phyloP scores from a whole-genome alignment of 768 basidiomycete genomes.

The Hygrocybe punicea region DNA sequence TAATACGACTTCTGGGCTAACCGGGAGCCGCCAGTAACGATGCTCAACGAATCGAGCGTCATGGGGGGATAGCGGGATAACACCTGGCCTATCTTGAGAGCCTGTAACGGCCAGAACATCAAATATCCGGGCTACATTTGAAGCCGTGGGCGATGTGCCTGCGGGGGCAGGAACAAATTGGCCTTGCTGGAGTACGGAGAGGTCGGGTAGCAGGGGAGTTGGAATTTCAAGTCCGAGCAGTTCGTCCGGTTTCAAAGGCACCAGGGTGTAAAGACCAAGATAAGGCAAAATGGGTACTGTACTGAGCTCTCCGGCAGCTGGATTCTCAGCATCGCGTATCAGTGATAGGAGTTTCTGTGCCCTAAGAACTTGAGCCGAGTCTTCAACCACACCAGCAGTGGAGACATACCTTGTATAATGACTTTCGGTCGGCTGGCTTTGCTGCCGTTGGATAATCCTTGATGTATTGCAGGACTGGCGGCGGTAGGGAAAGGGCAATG shows the following conservation, averaged over 20 bases:
- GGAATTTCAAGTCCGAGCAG: background rate
- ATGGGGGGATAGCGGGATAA: background rate
- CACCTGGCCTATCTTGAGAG: background rate
- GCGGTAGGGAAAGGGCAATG: background rate
- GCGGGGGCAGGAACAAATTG: background rate
- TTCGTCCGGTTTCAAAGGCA: background rate
- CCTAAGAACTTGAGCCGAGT: background rate
- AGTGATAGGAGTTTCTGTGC: no score
- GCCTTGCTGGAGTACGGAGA: background rate
- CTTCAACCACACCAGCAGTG: background rate
- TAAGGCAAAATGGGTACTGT: background rate
- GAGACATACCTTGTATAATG: background rate
- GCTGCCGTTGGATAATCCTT: background rate
- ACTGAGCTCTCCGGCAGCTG: background rate
- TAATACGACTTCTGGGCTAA: background rate
- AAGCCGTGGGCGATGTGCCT: background rate
- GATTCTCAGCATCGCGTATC: no score
- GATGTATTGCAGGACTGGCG: background rate
- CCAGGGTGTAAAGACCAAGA: background rate
- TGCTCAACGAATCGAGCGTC: background rate
- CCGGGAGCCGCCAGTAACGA: slow-evolving; percentile 1
- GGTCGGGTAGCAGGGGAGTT: background rate
- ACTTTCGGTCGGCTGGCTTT: background rate
- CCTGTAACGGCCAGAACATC: background rate
- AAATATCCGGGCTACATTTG: background rate